Percentiles rank a stretch among this genome's conserved stretches.
Conservation (phyloP, 164 flowering plant species). For the Aristolochia contorta region DNA sequence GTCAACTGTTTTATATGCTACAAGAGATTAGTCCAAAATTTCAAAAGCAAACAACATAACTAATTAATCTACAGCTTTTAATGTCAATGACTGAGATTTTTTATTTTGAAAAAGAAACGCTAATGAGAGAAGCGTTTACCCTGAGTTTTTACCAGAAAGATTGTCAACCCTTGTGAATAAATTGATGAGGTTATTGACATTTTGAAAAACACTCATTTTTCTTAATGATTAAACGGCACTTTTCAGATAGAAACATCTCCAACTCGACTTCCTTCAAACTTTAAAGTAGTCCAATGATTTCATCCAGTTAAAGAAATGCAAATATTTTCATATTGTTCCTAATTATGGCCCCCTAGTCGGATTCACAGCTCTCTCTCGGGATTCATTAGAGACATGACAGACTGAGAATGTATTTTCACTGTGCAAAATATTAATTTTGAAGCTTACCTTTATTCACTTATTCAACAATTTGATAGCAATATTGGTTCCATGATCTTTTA, state of each 20-base stretch:
- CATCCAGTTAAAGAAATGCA: too few relatives aligned
- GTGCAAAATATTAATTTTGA: neutral
- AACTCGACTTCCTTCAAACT: too few relatives aligned
- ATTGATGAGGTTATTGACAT: too few relatives aligned
- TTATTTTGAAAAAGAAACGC: too few relatives aligned
- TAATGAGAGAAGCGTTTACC: too few relatives aligned
- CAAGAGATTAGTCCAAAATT: neutral
- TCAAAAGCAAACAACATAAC: too few relatives aligned
- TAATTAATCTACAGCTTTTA: too few relatives aligned
- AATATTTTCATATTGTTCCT: neutral
- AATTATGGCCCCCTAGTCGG: neutral
- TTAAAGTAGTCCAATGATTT: too few relatives aligned
- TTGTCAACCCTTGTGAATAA: too few relatives aligned
- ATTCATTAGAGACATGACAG: too few relatives aligned
- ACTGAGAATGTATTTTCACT: neutral
- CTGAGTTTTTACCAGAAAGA: too few relatives aligned
- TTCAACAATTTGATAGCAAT: neutral
- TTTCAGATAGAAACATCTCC: neutral
- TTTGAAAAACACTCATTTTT: neutral
- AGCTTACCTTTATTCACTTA: neutral
- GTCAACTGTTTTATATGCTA: constrained; percentile 45
- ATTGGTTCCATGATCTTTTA: neutral
- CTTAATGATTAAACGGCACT: neutral
- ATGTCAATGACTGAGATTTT: too few relatives aligned
- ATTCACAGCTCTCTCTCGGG: neutral